These are phyloP conservation scores for Coemansia sp. DNA, from an alignment of 192 early-diverging fungal species.

Conservation along the genomic window DNA sequence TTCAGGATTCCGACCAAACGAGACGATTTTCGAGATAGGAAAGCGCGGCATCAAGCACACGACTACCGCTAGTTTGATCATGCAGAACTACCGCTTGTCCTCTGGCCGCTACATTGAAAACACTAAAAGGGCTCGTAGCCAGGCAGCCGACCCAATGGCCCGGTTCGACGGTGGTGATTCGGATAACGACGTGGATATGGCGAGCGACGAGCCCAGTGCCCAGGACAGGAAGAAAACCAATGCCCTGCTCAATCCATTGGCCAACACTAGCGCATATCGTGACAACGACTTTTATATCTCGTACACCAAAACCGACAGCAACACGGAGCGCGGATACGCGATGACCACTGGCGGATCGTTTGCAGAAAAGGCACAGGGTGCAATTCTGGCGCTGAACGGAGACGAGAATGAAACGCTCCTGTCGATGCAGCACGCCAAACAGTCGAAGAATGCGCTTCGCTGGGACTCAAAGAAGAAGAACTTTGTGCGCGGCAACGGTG, in stretches of 20 bases:
- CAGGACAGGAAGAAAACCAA: background rate
- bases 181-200: slow-evolving; percentile 30
- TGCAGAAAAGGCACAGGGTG: slow-evolving; percentile 75
- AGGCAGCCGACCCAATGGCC: slow-evolving; percentile 43
- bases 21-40: slow-evolving; percentile 96
- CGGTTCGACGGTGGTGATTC: slow-evolving; percentile 20
- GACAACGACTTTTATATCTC: slow-evolving; percentile 90
- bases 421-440: slow-evolving; percentile 59
- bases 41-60: slow-evolving; percentile 77
- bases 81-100: slow-evolving; percentile 62
- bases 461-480: slow-evolving; percentile 96
- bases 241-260: slow-evolving; percentile 26
- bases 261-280: slow-evolving; percentile 40
- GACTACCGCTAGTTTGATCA: slow-evolving; percentile 64
- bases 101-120: slow-evolving; percentile 24
- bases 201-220: background rate
- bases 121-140: slow-evolving; percentile 36
- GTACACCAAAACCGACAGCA: slow-evolving; percentile 78
- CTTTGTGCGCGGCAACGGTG: slow-evolving; percentile 77
- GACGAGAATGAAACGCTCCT: slow-evolving; percentile 75
- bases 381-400: slow-evolving; percentile 72
- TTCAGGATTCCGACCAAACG: slow-evolving; percentile 78
- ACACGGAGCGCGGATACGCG: slow-evolving; percentile 84
- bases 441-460: slow-evolving; percentile 58
- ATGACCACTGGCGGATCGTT: slow-evolving; percentile 73